Evolutionary conservation across 768 basidiomycete genomes (phyloP), one percentile per base, ranked within the genome.

Genomic region (Kwoniella dejecticola): DNA sequence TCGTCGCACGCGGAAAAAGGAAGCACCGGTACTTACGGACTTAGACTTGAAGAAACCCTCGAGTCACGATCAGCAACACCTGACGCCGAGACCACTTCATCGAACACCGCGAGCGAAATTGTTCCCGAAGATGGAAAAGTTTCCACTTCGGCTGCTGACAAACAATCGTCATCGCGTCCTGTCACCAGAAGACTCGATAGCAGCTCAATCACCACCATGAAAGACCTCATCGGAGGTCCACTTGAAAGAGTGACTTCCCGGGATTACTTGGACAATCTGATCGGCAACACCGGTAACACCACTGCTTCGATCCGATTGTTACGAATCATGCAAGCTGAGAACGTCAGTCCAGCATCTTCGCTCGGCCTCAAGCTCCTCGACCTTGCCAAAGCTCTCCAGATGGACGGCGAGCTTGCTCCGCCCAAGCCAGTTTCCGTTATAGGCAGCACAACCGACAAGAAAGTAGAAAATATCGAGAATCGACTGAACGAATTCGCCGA

Each of bases 351-450:
- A 10, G 69, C 67, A 38, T 56, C 66, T 6, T 54, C 57, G 1
- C 55, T 68, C 19, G 69, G 69, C 2, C 57, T 71, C 48, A 67
- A 66, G 47, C 50, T 71, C 19, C 57, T 71, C 29, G 65, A 66
- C 29, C 61, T 71, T 15, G 63, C 62, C 21, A 46, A 64, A 26
- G 60, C 52, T 11, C 48, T 71, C 4, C 56, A 55, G 4, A 44
- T 13, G n/a, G 63, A 62, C 42, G 66, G 66, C 4, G 53, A 65
- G 45, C 52, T 58, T 2, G 50, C 24, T 38, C 56, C 52, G 11
- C 19, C 38, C 10, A 49, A 45, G 23, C 48, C 48, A 7, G 48
- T 19, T 1, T 15, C 21, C n/a, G 17, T 23, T 3, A 6, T 29
- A 46, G 17, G 33, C 15, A 29, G 13, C 6, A 47, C 46, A 15